Percentiles rank a stretch among this genome's conserved stretches.
Evolutionary conservation across 768 basidiomycete species (phyloP).

Genomic region (Naematelia aurantialba): DNA sequence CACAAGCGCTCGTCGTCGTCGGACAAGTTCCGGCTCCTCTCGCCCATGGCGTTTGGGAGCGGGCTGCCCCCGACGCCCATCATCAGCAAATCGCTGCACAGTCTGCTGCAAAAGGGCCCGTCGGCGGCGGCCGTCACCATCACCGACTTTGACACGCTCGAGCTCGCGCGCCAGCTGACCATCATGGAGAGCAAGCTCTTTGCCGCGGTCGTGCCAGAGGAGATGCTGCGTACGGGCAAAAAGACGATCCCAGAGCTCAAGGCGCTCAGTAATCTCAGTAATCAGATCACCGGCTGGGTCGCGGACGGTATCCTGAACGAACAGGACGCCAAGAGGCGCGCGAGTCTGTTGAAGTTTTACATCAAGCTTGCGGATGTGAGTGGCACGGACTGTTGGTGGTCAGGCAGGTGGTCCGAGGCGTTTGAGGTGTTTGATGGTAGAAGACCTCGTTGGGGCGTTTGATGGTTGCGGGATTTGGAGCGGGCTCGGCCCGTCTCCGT

Average conservation of each 20-base stretch:
- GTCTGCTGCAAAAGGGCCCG: constrained; percentile 64
- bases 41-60: constrained; percentile 46
- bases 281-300: constrained; percentile 79
- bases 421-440: no score
- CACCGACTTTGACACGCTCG: constrained; percentile 88
- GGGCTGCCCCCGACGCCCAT: constrained; percentile 77
- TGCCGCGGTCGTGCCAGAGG: constrained; percentile 78
- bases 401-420: no score
- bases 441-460: no score
- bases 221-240: constrained; percentile 78
- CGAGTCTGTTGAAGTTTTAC: constrained; percentile 77
- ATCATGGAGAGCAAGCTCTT: constrained; percentile 88
- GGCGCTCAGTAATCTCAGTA: constrained; percentile 81
- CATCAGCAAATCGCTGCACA: constrained; percentile 74
- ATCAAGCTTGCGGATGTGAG: constrained; percentile 67
- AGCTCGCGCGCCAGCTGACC: constrained; percentile 88
- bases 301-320: constrained; percentile 91
- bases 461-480: no score
- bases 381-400: no score
- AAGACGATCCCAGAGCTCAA: constrained; percentile 65
- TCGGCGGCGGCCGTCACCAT: constrained; percentile 55
- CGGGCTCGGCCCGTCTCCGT: no score
- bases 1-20: constrained; percentile 48
- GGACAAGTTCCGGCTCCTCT: constrained; percentile 55
- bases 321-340: constrained; percentile 76